Conservation (phyloP, 1,284 basidiomycete species). For the Rhodotorula sp. region DNA sequence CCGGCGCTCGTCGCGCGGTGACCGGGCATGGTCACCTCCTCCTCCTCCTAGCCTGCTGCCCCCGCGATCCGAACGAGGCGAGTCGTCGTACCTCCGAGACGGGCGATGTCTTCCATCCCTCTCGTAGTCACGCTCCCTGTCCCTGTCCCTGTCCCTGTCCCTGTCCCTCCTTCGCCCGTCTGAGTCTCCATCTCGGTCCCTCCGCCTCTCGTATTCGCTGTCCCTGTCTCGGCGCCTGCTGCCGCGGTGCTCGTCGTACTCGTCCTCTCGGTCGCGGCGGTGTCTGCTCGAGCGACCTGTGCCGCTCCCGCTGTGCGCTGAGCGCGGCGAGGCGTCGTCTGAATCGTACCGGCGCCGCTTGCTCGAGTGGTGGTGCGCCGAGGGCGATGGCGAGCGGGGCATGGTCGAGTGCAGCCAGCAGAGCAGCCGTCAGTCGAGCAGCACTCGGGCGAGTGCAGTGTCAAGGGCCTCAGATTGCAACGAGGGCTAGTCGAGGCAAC, state of each 20-base stretch:
- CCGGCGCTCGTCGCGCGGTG: too few species aligned
- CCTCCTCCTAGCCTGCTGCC: too few species aligned
- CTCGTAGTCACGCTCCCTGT: too few species aligned
- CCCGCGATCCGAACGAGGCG: too few species aligned
- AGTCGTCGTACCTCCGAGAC: too few species aligned
- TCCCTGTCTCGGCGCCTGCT: slow-evolving; percentile 37
- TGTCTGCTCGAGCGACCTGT: slow-evolving; percentile 27
- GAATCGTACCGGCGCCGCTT: slow-evolving; percentile 17
- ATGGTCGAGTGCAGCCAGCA: background rate
- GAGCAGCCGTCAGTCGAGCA: background rate
- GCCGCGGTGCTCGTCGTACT: slow-evolving; percentile 42
- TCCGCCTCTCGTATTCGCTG: slow-evolving; percentile 15
- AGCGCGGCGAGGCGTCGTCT: slow-evolving; percentile 7
- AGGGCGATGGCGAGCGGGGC: slow-evolving; percentile 30
- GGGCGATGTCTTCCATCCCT: too few species aligned
- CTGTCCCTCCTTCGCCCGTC: too few species aligned
- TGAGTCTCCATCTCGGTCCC: background rate
- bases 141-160: too few species aligned
- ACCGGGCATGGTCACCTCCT: too few species aligned
- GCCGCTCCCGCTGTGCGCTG: slow-evolving; percentile 41
- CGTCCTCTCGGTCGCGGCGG: slow-evolving; percentile 48
- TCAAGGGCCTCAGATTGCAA: too few species aligned
- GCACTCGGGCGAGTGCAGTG: background rate
- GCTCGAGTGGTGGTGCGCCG: background rate
- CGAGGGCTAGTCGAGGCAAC: too few species aligned